phyloP scores from a whole-genome alignment of 768 basidiomycete genomes.

The Clavaria fumosa region DNA sequence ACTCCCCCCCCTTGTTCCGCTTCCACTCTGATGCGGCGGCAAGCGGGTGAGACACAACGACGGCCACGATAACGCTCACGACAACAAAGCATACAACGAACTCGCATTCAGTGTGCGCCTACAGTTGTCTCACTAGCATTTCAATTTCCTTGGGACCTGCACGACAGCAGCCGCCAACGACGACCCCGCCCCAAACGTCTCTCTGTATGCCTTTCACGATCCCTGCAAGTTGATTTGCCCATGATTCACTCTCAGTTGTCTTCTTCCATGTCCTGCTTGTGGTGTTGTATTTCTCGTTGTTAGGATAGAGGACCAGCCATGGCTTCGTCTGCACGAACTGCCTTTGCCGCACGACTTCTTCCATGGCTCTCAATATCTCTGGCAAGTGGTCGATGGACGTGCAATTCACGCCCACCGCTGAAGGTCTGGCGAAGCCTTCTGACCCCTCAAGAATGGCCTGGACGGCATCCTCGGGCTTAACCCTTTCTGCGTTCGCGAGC shows the following conservation, averaged over 20 bases:
- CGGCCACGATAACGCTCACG: too few relatives aligned
- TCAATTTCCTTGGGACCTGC: slow-evolving; percentile 7
- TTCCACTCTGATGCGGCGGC: too few relatives aligned
- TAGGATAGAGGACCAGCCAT: slow-evolving; percentile 59
- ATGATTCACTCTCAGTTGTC: background rate
- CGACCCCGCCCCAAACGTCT: slow-evolving; percentile 7
- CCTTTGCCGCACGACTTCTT: slow-evolving; percentile 10
- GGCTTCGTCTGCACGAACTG: slow-evolving; percentile 16
- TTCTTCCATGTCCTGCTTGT: slow-evolving; percentile 28
- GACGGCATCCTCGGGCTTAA: slow-evolving; percentile 28
- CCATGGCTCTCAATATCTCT: slow-evolving; percentile 24
- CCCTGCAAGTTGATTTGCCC: slow-evolving; percentile 7
- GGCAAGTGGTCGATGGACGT: slow-evolving; percentile 33
- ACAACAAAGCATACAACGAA: too few relatives aligned
- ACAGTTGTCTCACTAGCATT: too few relatives aligned
- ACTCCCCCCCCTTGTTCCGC: too few relatives aligned
- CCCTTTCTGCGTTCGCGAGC: slow-evolving; percentile 11
- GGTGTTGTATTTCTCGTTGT: slow-evolving; percentile 42
- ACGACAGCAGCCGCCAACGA: slow-evolving; percentile 10
- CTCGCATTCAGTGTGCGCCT: too few relatives aligned
- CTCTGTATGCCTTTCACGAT: slow-evolving; percentile 2
- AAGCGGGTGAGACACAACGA: too few relatives aligned
- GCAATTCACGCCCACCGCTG: slow-evolving; percentile 66
- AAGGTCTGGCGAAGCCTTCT: slow-evolving; percentile 20
- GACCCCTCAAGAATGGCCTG: slow-evolving; percentile 20